These are phyloP conservation scores for Akanthomyces dipterigenus DNA, from an alignment of 2,329 filamentous ascomycete genomes.

Conservation along the genomic window DNA sequence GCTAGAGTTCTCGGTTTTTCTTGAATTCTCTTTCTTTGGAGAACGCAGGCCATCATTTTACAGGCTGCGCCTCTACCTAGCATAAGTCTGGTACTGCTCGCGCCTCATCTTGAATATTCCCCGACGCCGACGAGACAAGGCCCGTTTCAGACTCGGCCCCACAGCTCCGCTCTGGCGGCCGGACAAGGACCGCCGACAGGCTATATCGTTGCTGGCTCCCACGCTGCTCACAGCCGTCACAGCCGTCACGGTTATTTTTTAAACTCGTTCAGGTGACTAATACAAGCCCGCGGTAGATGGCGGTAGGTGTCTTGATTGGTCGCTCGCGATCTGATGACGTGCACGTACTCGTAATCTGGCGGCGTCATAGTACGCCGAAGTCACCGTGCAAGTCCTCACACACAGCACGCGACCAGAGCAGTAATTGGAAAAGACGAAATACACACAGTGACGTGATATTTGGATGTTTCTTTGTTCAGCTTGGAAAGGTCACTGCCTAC, in stretches of 20 bases:
- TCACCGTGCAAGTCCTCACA: neutral
- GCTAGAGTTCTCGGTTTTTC: too few relatives aligned
- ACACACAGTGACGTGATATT: too few relatives aligned
- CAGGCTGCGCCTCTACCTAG: neutral
- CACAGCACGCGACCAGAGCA: neutral
- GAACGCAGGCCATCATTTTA: neutral
- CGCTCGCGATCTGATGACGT: neutral
- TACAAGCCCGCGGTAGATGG: neutral
- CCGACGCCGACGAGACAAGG: constrained; percentile 26
- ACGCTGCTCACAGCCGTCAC: neutral
- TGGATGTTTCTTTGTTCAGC: too few relatives aligned
- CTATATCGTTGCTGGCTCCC: neutral
- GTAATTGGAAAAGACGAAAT: too few relatives aligned
- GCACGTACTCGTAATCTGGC: neutral
- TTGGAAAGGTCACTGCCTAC: too few relatives aligned
- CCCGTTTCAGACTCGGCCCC: constrained; percentile 24
- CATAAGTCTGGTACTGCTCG: constrained; percentile 11
- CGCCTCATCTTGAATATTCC: constrained; percentile 24
- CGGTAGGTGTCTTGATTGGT: neutral
- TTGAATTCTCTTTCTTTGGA: neutral
- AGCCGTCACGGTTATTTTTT: too few relatives aligned
- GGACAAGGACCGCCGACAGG: neutral
- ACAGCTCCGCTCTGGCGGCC: constrained; percentile 6
- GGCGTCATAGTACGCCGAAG: neutral
- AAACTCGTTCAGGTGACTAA: neutral